Conservation (phyloP, 768 basidiomycete species). For the Lactifluus piperatus region DNA sequence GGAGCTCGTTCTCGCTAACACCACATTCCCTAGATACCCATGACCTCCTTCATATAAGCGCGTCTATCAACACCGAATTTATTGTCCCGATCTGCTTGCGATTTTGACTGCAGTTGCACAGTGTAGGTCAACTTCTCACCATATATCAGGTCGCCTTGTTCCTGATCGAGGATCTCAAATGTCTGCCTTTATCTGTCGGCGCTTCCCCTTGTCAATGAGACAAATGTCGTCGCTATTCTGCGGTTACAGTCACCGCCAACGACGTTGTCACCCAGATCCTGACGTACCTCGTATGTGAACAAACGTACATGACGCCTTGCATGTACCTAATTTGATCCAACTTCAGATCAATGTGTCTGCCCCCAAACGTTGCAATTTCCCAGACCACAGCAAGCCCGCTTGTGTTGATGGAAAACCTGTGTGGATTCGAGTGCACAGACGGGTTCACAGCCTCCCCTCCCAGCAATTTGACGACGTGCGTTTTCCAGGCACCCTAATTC, state of each 20-base stretch:
- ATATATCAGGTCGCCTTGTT: neutral
- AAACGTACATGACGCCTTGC: neutral
- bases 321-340: neutral
- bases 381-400: constrained; percentile 30
- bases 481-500: constrained; percentile 32
- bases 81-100: constrained; percentile 24
- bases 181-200: constrained; percentile 37
- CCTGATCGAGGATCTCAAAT: neutral
- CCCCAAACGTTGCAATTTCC: constrained; percentile 32
- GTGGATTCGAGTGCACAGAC: constrained; percentile 39
- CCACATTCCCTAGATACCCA: constrained; percentile 7
- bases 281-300: constrained; percentile 29
- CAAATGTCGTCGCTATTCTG: constrained; percentile 28
- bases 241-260: constrained; percentile 27
- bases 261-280: constrained; percentile 26
- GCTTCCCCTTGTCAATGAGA: constrained; percentile 29
- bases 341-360: constrained; percentile 24
- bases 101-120: constrained; percentile 26
- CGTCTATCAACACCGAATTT: constrained; percentile 28
- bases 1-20: constrained; percentile 1
- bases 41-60: constrained; percentile 33
- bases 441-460: constrained; percentile 31
- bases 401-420: constrained; percentile 33
- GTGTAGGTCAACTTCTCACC: constrained; percentile 19
- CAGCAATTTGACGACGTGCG: constrained; percentile 32